Conservation (phyloP, 1,284 basidiomycete species). For the Prillingera fragicola region DNA sequence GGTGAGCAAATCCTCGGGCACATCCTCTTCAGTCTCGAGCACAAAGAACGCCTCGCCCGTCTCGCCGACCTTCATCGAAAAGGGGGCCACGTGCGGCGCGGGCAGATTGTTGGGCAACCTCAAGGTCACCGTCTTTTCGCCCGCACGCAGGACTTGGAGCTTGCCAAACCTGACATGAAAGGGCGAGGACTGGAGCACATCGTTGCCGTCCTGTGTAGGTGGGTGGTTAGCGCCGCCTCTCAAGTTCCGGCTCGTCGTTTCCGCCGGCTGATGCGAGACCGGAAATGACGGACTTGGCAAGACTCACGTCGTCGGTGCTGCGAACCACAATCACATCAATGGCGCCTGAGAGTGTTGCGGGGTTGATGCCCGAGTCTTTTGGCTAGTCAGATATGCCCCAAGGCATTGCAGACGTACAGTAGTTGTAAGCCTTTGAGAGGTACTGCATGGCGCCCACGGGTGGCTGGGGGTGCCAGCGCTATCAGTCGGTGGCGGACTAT, state of each 20-base stretch:
- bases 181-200: constrained; percentile 82
- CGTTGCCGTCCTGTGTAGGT: constrained; percentile 38
- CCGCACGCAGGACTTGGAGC: constrained; percentile 88
- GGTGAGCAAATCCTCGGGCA: constrained; percentile 89
- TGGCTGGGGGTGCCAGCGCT: too few species aligned
- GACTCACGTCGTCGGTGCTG: constrained; percentile 57
- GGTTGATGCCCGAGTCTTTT: constrained; percentile 63
- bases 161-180: constrained; percentile 99
- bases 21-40: constrained; percentile 90
- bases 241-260: too few species aligned
- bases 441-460: constrained; percentile 48
- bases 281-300: neutral
- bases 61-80: constrained; percentile 97
- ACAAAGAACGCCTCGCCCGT: constrained; percentile 99
- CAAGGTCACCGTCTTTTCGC: constrained; percentile 88
- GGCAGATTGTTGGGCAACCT: constrained; percentile 54
- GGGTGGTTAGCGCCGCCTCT: neutral
- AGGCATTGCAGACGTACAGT: constrained; percentile 28
- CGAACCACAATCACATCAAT: constrained; percentile 95
- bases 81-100: constrained; percentile 57
- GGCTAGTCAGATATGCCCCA: neutral
- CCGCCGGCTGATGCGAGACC: too few species aligned
- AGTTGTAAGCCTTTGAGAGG: constrained; percentile 46
- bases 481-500: too few species aligned
- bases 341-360: constrained; percentile 87